Evolutionary conservation across 2,329 filamentous ascomycete species (phyloP).

Genomic region (Cercospora sesami): DNA sequence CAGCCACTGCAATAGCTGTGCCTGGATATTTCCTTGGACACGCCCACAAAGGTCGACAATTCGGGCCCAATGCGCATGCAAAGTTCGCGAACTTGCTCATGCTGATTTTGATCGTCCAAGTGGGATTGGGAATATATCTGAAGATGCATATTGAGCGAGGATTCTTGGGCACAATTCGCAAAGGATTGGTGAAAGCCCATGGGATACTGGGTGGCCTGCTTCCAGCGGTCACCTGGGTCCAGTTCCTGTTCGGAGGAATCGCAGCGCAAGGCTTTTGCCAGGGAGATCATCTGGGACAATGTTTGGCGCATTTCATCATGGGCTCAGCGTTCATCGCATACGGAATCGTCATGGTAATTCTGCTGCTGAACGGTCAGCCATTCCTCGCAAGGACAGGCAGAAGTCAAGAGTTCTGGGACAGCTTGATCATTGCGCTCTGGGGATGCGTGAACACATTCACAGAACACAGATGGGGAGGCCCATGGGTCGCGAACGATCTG

Average conservation of each 20-base stretch:
- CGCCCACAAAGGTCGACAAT: conserved; percentile 83
- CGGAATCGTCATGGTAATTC: conserved; percentile 79
- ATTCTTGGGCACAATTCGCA: conserved; percentile 73
- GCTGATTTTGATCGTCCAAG: conserved; percentile 73
- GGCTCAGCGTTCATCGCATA: conserved; percentile 94
- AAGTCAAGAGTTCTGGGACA: conserved; percentile 97
- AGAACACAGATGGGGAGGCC: conserved; percentile 87
- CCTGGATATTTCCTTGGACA: conserved; percentile 91
- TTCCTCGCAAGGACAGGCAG: conserved; percentile 81
- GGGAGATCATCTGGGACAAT: conserved; percentile 87
- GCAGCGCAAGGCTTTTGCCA: conserved; percentile 90
- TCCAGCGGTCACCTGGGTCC: conserved; percentile 82
- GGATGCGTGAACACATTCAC: conserved; percentile 98
- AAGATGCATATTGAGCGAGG: conserved; percentile 86
- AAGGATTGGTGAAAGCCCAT: conserved; percentile 69
- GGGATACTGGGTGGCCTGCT: conserved; percentile 82
- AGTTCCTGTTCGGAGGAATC: conserved; percentile 96
- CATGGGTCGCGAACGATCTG: conserved; percentile 90
- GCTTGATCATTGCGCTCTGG: conserved; percentile 86
- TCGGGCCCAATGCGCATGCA: conserved; percentile 76
- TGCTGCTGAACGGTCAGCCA: conserved; percentile 82
- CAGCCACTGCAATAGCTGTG: conserved; percentile 73
- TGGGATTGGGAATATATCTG: conserved; percentile 80
- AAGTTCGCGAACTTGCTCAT: conserved; percentile 79
- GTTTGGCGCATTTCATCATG: conserved; percentile 97